phyloP scores from a whole-genome alignment of 176 grass and related monocot genomes.

The Juncus effusus region DNA sequence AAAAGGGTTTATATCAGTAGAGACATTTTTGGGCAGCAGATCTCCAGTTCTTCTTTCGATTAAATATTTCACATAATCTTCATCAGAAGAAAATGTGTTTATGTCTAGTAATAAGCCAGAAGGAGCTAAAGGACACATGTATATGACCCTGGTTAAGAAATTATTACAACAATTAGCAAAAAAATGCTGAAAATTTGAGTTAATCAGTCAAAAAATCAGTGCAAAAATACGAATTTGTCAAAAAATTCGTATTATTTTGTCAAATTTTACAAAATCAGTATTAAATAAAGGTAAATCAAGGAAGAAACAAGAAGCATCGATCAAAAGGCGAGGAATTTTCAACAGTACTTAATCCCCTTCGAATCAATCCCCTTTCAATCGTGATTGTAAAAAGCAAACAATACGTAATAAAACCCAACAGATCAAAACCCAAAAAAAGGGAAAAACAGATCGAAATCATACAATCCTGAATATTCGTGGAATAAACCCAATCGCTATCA shows the following conservation, averaged over 20 bases:
- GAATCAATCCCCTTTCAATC: not conserved
- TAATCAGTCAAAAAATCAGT: too few relatives aligned
- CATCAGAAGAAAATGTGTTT: not conserved
- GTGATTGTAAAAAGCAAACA: not conserved
- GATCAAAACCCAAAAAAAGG: not conserved
- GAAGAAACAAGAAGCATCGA: too few relatives aligned
- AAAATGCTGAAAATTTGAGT: too few relatives aligned
- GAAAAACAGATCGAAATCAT: not conserved
- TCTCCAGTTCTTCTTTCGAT: not conserved
- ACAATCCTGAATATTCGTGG: not conserved
- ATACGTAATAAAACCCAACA: not conserved
- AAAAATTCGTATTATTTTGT: not conserved
- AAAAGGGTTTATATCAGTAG: not conserved
- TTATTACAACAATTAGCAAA: too few relatives aligned
- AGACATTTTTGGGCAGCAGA: not conserved
- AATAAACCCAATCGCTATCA: not conserved
- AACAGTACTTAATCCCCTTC: not conserved
- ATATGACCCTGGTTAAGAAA: not conserved
- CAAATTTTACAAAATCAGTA: not conserved
- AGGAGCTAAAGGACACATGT: not conserved
- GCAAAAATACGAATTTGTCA: too few relatives aligned
- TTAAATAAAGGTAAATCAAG: too few relatives aligned
- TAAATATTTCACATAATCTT: constrained; percentile 4
- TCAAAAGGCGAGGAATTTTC: too few relatives aligned
- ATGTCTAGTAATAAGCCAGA: not conserved